Base-by-base conservation (phyloP, 352 stramenopile genomes). In the Phytophthora crassamura region DNA sequence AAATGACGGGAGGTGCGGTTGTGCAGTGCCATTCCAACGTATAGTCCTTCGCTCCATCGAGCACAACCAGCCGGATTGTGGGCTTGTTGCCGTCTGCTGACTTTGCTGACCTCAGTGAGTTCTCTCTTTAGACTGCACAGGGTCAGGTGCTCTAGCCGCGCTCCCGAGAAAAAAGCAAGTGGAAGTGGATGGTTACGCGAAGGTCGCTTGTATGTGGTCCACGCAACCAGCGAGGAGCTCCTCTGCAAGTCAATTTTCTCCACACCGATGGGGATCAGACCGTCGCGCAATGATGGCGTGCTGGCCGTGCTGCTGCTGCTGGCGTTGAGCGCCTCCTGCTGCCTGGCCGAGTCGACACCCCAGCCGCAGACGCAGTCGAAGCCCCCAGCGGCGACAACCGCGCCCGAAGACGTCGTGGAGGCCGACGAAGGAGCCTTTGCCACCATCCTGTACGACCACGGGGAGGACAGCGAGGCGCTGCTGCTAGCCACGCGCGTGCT, bases 371-470 rank as follows among this genome's bases (percentile, higher is more conserved):
- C 34, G 11, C 57, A 69, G 28, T 12, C 52, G 2, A 58, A 42
- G 34, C 14, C 15, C 10, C 39, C 49, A 25, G 41, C 58, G 2
- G 61, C 60, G 9, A 3, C 62, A 12, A 30, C 25, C 25, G 42
- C 48, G 4, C 54, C 67, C 9, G 69, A 71, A 20, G 72, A 55
- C 45, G 51, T 74, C 60, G 69, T 81, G 16, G 62, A 67, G 20
- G 43, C 57, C 7, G 64, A 55, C 12, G 74, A 86, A 11, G 82
- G 75, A 39, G 80, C 79, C 12, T 91, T 91, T 46, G 82, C 74
- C 50, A 91, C 80, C 38, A 88, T 91, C 52, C 71, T 91, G 50
- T 91, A 91, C 67, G 80, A 91, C 68, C 75, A 74, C 55, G 78
- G 77, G 16, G 72, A 72, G 50, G 82, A 91, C 56, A 88, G 75